Evolutionary conservation across 1,284 basidiomycete species (phyloP).

Genomic region (Gymnopus androsaceus): DNA sequence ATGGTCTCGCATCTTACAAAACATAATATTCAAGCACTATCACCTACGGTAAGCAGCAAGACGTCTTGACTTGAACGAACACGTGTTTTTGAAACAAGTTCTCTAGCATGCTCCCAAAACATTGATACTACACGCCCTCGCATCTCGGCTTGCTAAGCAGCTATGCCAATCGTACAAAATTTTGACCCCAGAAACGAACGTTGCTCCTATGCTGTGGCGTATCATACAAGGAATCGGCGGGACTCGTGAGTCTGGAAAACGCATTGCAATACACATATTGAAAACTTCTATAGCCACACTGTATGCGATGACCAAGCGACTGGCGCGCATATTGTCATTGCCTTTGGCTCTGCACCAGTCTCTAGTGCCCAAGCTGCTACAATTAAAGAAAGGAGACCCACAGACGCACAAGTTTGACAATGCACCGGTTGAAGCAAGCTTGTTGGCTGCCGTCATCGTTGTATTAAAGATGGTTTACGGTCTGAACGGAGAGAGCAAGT

Average conservation of each 20-base stretch:
- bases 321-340: slow-evolving; percentile 59
- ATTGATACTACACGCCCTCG: slow-evolving; percentile 57
- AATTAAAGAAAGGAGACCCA: slow-evolving; percentile 40
- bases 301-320: slow-evolving; percentile 61
- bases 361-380: slow-evolving; percentile 46
- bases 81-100: background rate
- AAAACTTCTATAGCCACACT: slow-evolving; percentile 50
- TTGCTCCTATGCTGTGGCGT: slow-evolving; percentile 82
- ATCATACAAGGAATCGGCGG: slow-evolving; percentile 70
- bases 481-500: slow-evolving; percentile 71
- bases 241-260: slow-evolving; percentile 57
- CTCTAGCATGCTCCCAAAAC: slow-evolving; percentile 66
- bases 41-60: slow-evolving; percentile 59
- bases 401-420: slow-evolving; percentile 57
- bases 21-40: slow-evolving; percentile 63
- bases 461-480: slow-evolving; percentile 85
- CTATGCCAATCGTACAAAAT: slow-evolving; percentile 58
- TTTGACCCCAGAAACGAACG: slow-evolving; percentile 78
- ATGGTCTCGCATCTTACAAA: slow-evolving; percentile 74
- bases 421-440: slow-evolving; percentile 74
- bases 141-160: slow-evolving; percentile 62
- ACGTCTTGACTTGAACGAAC: background rate
- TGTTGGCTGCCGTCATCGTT: slow-evolving; percentile 67
- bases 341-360: slow-evolving; percentile 60
- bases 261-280: slow-evolving; percentile 9